phyloP scores from a whole-genome alignment of 2,329 filamentous ascomycete genomes.

The Phaeophleospora eucalypticola region DNA sequence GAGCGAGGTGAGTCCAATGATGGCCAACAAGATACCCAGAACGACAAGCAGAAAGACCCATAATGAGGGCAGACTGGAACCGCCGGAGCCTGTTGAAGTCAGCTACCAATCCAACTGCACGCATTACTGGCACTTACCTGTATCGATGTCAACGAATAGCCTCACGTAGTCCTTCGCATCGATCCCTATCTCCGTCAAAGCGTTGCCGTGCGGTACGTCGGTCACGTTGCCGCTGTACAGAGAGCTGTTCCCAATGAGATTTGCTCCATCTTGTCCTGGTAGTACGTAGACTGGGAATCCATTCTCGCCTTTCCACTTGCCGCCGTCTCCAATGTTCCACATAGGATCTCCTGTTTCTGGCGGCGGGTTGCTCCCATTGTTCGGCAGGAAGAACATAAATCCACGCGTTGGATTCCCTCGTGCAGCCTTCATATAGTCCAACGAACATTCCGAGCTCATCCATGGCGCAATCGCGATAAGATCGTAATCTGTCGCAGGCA shows the following conservation, averaged over 20 bases:
- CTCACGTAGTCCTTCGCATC: conserved; percentile 44
- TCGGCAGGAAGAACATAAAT: conserved; percentile 53
- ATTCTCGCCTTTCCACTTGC: conserved; percentile 67
- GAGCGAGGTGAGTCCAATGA: conserved; percentile 64
- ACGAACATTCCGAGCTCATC: conserved; percentile 69
- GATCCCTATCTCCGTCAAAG: conserved; percentile 36
- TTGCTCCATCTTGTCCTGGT: conserved; percentile 60
- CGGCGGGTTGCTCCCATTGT: conserved; percentile 53
- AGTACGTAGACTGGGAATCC: conserved; percentile 81
- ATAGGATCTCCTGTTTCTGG: conserved; percentile 59
- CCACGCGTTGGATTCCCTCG: conserved; percentile 56
- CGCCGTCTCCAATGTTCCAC: conserved; percentile 69
- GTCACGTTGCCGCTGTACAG: conserved; percentile 74
- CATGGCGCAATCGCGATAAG: conserved; percentile 83
- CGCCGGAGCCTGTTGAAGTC: conserved; percentile 13
- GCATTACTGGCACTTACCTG: conserved; percentile 33
- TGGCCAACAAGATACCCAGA: conserved; percentile 63
- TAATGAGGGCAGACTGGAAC: conserved; percentile 58
- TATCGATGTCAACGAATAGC: conserved; percentile 49
- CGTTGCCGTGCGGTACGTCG: conserved; percentile 37
- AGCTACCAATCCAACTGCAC: neutral
- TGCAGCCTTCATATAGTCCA: conserved; percentile 62
- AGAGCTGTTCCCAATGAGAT: conserved; percentile 67
- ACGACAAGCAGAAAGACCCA: conserved; percentile 76
- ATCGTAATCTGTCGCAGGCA: conserved; percentile 63